Conservation (phyloP, 495 filamentous ascomycete genomes). For the Cudoniella acicularis region DNA sequence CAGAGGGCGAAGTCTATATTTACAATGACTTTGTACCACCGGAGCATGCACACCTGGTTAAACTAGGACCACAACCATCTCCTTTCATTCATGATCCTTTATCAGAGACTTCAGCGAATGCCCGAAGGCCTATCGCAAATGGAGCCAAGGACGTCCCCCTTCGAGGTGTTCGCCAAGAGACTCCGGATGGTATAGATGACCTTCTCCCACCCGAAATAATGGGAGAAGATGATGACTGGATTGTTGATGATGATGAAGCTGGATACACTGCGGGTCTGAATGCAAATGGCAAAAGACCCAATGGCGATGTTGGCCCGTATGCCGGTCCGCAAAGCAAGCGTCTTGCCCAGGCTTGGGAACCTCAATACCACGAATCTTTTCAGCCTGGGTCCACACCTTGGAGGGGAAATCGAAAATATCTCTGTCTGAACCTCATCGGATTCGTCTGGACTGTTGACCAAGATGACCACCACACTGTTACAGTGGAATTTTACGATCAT, state of each 20-base stretch:
- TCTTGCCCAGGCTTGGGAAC: conserved; percentile 46
- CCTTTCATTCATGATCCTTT: conserved; percentile 83
- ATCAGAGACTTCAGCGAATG: conserved; percentile 65
- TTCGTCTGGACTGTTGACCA: conserved; percentile 98
- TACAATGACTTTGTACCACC: conserved; percentile 71
- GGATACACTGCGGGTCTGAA: conserved; percentile 73
- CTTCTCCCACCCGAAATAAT: conserved; percentile 45
- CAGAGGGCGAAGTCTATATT: conserved; percentile 88
- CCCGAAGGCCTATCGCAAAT: conserved; percentile 49
- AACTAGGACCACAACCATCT: conserved; percentile 59
- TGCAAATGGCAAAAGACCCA: conserved; percentile 61
- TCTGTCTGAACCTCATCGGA: conserved; percentile 88
- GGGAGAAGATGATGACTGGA: conserved; percentile 67
- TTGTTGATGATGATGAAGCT: conserved; percentile 93
- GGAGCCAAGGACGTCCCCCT: conserved; percentile 49
- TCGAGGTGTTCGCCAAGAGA: conserved; percentile 32
- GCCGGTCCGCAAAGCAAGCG: conserved; percentile 34
- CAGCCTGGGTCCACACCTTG: conserved; percentile 94
- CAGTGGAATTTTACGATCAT: conserved; percentile 95
- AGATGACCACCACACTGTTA: conserved; percentile 90
- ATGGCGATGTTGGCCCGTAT: conserved; percentile 38
- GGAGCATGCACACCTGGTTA: conserved; percentile 58
- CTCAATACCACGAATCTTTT: conserved; percentile 74
- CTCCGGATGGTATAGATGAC: conserved; percentile 46
- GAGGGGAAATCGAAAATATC: conserved; percentile 88